A percentile compares a stretch with the other conserved stretches of the same genome.
These are phyloP conservation scores for Sugiyamaella americana DNA, from an alignment of 805 yeast genomes.

Conservation along the genomic window DNA sequence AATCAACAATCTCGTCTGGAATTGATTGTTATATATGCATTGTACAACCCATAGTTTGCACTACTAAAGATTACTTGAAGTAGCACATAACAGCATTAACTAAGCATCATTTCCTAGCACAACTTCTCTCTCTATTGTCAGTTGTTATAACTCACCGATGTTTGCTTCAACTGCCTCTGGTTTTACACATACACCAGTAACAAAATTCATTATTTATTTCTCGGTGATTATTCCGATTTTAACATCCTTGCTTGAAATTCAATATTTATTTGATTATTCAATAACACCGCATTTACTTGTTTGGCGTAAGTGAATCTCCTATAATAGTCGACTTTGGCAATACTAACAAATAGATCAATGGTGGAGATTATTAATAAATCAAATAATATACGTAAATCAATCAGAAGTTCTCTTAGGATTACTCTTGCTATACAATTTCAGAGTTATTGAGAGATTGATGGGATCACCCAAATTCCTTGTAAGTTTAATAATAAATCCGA, in stretches of 20 bases:
- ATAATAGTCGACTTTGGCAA: constrained; percentile 7
- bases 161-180: constrained; percentile 37
- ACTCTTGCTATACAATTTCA: constrained; percentile 35
- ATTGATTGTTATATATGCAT: too few species aligned
- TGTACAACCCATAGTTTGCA: too few species aligned
- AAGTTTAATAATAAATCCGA: constrained; percentile 1
- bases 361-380: constrained; percentile 33
- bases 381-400: constrained; percentile 28
- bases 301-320: constrained; percentile 25
- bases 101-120: too few species aligned
- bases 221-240: constrained; percentile 30
- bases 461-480: constrained; percentile 34
- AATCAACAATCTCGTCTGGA: too few species aligned
- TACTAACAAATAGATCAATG: constrained; percentile 25
- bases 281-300: constrained; percentile 33
- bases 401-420: constrained; percentile 35
- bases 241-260: constrained; percentile 33
- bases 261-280: constrained; percentile 32
- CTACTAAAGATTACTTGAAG: too few species aligned
- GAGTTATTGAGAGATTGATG: constrained; percentile 35
- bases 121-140: too few species aligned
- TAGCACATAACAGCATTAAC: too few species aligned
- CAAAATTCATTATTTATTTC: constrained; percentile 25
- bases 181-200: constrained; percentile 33
- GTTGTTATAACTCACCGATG: too few species aligned